These are phyloP conservation scores for Aspergillus homomorphus DNA, from an alignment of 495 filamentous ascomycete species.

Conservation along the genomic window DNA sequence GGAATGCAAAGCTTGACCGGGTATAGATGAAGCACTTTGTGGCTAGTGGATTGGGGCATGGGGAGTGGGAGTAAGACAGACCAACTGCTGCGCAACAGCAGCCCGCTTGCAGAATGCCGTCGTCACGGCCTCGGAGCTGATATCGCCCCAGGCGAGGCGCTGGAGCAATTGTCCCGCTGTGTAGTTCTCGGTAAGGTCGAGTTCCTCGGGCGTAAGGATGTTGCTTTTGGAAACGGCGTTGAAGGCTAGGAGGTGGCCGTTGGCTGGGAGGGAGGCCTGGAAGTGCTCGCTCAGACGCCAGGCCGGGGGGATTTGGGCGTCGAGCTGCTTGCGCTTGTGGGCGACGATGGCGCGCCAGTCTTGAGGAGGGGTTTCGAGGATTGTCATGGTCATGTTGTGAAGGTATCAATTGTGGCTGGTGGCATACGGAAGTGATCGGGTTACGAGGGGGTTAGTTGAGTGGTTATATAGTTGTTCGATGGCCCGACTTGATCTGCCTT, in stretches of 20 bases:
- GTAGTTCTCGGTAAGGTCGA: slow-evolving; percentile 1
- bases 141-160: neutral
- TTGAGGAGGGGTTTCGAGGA: neutral
- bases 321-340: slow-evolving; percentile 23
- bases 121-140: neutral
- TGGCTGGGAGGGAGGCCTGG: slow-evolving; percentile 4
- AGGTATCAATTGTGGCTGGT: neutral
- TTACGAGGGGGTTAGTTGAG: too few species aligned
- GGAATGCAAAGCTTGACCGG: too few species aligned
- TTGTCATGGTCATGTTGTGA: neutral
- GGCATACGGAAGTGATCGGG: too few species aligned
- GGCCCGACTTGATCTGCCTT: too few species aligned
- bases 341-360: slow-evolving; percentile 27
- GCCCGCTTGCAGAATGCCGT: slow-evolving; percentile 3
- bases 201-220: slow-evolving; percentile 18
- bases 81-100: slow-evolving; percentile 1
- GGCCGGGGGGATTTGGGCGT: slow-evolving; percentile 26
- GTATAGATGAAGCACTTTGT: too few species aligned
- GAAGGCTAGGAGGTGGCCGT: slow-evolving; percentile 19
- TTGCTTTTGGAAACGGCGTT: slow-evolving; percentile 21
- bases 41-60: too few species aligned
- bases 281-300: slow-evolving; percentile 22
- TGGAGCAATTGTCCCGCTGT: neutral
- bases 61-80: neutral
- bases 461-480: too few species aligned